Evolutionary conservation across 495 filamentous ascomycete genomes (phyloP).

Genomic region (Rhizodiscina lignyota): DNA sequence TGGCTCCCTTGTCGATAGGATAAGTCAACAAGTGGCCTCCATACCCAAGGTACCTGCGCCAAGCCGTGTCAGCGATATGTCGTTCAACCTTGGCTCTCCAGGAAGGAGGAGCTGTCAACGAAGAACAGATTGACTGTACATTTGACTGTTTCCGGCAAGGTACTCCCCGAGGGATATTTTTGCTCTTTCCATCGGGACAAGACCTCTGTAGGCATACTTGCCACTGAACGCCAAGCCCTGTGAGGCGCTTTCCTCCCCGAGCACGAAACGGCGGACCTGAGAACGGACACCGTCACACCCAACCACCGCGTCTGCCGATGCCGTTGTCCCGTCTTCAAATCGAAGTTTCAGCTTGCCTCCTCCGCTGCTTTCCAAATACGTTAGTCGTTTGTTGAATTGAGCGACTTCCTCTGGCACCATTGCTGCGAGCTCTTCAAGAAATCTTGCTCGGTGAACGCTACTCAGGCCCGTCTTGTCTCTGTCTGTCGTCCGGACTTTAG

Average conservation of each 20-base stretch:
- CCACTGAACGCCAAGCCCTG: background rate
- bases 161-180: constrained; percentile 1
- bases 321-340: constrained; percentile 3
- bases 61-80: too few species aligned
- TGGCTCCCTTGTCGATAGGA: constrained; percentile 39
- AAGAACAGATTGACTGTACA: too few species aligned
- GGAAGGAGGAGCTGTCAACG: too few species aligned
- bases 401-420: background rate
- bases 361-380: background rate
- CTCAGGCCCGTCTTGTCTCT: background rate
- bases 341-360: background rate
- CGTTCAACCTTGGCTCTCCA: too few species aligned
- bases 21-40: constrained; percentile 37
- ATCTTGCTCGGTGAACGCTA: background rate
- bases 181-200: constrained; percentile 3
- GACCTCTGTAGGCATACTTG: background rate
- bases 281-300: constrained; percentile 2
- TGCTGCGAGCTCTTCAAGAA: background rate
- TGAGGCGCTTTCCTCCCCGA: background rate
- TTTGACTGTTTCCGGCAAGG: constrained; percentile 24
- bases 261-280: background rate
- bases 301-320: constrained; percentile 1
- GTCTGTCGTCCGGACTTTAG: background rate
- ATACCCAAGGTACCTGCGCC: too few species aligned
- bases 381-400: constrained; percentile 1